A percentile compares a stretch with the other conserved stretches of the same genome.
These are phyloP conservation scores for Globisporangium barbulae DNA, from an alignment of 352 stramenopile genomes.

Conservation along the genomic window DNA sequence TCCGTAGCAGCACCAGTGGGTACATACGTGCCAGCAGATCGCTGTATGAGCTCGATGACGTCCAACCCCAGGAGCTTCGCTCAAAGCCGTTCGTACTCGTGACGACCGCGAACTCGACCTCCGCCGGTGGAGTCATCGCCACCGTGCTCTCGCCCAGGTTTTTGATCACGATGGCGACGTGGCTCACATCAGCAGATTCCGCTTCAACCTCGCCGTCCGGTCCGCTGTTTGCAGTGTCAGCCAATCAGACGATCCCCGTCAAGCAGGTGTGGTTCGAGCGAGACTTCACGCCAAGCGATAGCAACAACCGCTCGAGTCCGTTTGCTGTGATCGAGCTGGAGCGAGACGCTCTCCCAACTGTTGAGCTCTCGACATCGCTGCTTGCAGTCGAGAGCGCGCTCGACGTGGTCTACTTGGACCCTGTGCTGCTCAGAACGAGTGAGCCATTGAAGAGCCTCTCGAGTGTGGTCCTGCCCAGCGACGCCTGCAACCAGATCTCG, in stretches of 20 bases:
- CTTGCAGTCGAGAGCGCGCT: background rate
- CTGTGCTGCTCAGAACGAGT: background rate
- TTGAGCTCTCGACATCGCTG: background rate
- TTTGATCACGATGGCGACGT: background rate
- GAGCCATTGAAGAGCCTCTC: background rate
- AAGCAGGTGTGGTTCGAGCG: constrained; percentile 5
- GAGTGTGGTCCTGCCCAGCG: background rate
- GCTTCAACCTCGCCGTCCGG: background rate
- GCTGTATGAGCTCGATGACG: background rate
- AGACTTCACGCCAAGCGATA: background rate
- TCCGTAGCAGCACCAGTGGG: background rate
- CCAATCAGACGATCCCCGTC: background rate
- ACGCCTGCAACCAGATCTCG: background rate
- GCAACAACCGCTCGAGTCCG: background rate
- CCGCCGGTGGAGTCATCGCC: background rate
- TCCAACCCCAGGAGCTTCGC: background rate
- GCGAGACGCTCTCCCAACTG: background rate
- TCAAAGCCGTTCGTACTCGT: background rate
- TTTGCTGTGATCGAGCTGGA: background rate
- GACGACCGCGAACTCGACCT: background rate
- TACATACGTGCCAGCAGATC: background rate
- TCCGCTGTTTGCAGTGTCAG: background rate
- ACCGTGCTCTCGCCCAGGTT: background rate
- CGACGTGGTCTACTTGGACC: background rate
- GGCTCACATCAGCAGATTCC: background rate